These are phyloP conservation scores for Fraxinus latifolia DNA, from an alignment of 305 asterid genomes.

Conservation along the genomic window DNA sequence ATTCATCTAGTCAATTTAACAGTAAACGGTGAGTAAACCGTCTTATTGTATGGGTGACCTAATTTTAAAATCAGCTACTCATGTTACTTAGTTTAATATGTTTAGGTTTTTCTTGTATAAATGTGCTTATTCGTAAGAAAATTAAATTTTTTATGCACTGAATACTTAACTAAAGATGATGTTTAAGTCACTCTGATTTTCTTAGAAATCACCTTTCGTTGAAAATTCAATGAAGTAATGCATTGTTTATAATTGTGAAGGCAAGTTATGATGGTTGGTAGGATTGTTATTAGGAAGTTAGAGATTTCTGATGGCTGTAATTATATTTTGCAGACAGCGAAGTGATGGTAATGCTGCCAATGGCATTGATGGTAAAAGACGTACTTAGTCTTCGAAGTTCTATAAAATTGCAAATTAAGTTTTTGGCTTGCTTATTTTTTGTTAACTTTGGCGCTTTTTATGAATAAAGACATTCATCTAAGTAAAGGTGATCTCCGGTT, in stretches of 20 bases:
- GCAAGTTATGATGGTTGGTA: neutral
- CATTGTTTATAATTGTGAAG: neutral
- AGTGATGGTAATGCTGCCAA: conserved; percentile 44
- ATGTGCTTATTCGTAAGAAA: neutral
- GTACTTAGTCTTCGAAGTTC: conserved; percentile 15
- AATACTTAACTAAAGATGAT: conserved; percentile 5
- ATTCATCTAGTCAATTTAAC: too few species aligned
- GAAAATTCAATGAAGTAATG: neutral
- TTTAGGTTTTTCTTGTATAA: neutral
- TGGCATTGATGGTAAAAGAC: conserved; percentile 49
- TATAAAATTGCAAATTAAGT: conserved; percentile 15
- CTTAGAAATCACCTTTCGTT: neutral
- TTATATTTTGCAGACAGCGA: conserved; percentile 52
- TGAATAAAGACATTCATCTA: conserved; percentile 50
- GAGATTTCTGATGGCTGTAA: conserved; percentile 7
- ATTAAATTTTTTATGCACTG: neutral
- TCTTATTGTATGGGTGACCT: neutral
- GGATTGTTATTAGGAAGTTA: conserved; percentile 3
- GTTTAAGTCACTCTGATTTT: conserved; percentile 5
- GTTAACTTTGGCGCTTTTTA: conserved; percentile 22
- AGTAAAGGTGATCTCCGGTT: conserved; percentile 71
- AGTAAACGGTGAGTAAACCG: too few species aligned
- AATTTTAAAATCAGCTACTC: conserved; percentile 3
- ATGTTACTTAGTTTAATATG: neutral
- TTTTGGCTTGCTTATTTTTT: conserved; percentile 19